Evolutionary conservation across 345 rosid genomes (phyloP), one percentile per base, ranked within the genome.

Genomic region (Trapa incisa): DNA sequence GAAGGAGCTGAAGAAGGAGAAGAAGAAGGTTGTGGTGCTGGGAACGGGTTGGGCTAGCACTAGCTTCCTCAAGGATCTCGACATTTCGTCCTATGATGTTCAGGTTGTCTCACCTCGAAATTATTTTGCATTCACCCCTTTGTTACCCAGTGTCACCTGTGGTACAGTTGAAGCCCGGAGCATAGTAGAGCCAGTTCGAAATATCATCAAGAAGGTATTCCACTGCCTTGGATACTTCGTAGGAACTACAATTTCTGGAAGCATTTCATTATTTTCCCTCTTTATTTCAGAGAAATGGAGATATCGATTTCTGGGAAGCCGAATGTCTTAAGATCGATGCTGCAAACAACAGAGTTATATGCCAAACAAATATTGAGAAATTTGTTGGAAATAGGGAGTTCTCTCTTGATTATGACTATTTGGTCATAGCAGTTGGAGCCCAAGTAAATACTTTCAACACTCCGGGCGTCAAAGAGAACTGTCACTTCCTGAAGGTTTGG

Each of bases 21-120:
- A 88, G 83, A 94, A 86, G 84, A 89, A 71, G 67, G 83, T 94
- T 29, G 87, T 94, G 75, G 93, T 91, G 10, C 96, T 91, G 58
- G 97, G 99, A 53, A 94, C 99, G 42, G 99, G 97, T 72, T 94
- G 97, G 99, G 99, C 91, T 7, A 96, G 87, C 36, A 85, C 82
- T 66, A 86, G 93, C 75, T 94, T 94, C 79, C 86, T 94, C n/a
- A 91, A 89, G 73, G 85, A 84, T 74, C 83, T 94, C 12, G 90
- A 94, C 37, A 72, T 81, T 69, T 80, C 96, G 42, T 72, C 75
- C 43, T 86, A 89, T 37, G 90, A 91, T 68, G 89, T 94, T 75
- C 87, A 89, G 72, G 91, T 91, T 77, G 84, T 91, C 69, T 94
- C 99, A 42, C 99, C 99, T 1, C 75, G 88, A 68, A 94, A 94